Evolutionary conservation across 306 rosid species (phyloP), one percentile per base, ranked within the genome.

Genomic region (Vachellia collinsii): DNA sequence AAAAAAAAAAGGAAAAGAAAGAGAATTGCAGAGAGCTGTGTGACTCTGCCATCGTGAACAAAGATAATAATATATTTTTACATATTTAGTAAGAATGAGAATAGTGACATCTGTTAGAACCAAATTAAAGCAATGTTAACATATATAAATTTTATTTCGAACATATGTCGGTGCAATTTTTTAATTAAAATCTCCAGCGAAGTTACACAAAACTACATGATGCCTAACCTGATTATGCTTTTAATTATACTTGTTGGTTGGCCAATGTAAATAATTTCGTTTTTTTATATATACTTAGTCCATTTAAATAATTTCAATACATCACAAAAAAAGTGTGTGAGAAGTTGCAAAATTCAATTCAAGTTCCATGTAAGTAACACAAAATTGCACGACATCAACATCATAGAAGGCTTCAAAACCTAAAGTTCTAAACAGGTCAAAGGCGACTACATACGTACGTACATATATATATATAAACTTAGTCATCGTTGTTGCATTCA

Each of bases 391-490:
- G 53, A 39, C 46, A 68, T 13, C 47, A 0, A 0, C 34, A 38
- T 56, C 62, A 54, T 54, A 51, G 63, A 67, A 39, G 4, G 0
- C 7, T 68, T 68, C 37, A 41, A 68, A 20, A 68, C 73, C 11
- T 68, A 5, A 68, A 68, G 7, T 42, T 43, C 22, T 22, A 70
- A 44, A 23, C 74, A 44, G 23, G 74, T 70, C 74, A 70, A 69
- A 5, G 73, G 46, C 22, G 34, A 20, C 36, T 25, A 42, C 20
- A 25, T 68, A 8, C 34, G 2, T 29, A 29, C 34, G 2, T 29
- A 29, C 34, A 29, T 16, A 37, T 37, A 16, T 16, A 50, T 16
- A 65, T 1, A 25, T 25, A 59, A 10, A 41, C 51, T 19, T 8
- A 22, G 43, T 65, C 12, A 47, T 69, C 34, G 47, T n/a, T 58